These are phyloP conservation scores for Scytalidium lignicola DNA, from an alignment of 2,329 filamentous ascomycete genomes.

Conservation along the genomic window DNA sequence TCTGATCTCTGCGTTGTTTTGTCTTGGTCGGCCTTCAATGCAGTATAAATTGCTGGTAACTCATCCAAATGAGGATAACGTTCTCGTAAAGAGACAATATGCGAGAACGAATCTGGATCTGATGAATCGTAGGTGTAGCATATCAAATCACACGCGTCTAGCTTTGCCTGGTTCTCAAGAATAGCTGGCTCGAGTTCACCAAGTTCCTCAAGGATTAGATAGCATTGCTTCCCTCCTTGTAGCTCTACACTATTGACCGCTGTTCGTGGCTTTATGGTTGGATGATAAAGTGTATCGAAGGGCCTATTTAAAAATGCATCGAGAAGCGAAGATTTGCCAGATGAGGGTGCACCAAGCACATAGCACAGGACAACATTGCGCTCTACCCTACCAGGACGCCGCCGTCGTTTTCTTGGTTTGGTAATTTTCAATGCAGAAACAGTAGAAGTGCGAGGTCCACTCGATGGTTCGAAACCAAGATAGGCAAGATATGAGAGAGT, in stretches of 20 bases:
- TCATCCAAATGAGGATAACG: constrained; percentile 80
- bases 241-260: constrained; percentile 96
- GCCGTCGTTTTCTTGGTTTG: constrained; percentile 80
- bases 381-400: constrained; percentile 78
- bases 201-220: constrained; percentile 90
- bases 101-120: constrained; percentile 90
- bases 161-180: constrained; percentile 82
- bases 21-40: constrained; percentile 90
- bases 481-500: constrained; percentile 95
- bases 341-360: constrained; percentile 76
- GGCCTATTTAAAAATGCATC: constrained; percentile 88
- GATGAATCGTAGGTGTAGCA: constrained; percentile 97
- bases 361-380: constrained; percentile 94
- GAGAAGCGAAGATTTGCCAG: constrained; percentile 86
- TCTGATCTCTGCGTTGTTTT: constrained; percentile 95
- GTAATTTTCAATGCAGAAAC: constrained; percentile 87
- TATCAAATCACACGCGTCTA: constrained; percentile 89
- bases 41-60: constrained; percentile 87
- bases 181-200: constrained; percentile 94
- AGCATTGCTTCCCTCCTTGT: constrained; percentile 93
- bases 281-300: constrained; percentile 78
- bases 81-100: constrained; percentile 76
- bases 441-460: constrained; percentile 70
- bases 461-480: constrained; percentile 82
- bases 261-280: constrained; percentile 89